Evolutionary conservation across 2,329 filamentous ascomycete genomes (phyloP).

Genomic region (Teratosphaeriaceae sp.): DNA sequence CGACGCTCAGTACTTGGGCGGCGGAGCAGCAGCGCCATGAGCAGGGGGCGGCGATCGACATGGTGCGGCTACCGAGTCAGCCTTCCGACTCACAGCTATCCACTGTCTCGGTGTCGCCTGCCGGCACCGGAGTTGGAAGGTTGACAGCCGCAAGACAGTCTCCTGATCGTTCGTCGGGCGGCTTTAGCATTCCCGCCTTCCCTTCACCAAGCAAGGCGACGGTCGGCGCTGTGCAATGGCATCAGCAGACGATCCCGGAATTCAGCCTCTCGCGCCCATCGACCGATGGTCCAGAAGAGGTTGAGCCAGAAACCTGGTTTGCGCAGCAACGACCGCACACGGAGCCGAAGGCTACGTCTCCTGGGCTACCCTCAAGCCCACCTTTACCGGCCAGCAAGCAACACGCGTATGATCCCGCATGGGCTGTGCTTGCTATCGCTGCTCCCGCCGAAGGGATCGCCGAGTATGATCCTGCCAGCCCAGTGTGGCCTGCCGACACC

Average conservation of each 20-base stretch:
- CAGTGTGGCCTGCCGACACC: slow-evolving; percentile 10
- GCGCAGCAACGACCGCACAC: slow-evolving; percentile 9
- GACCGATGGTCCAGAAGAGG: slow-evolving; percentile 10
- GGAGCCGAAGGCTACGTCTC: slow-evolving; percentile 7
- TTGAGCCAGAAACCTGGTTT: slow-evolving; percentile 16
- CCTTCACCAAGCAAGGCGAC: slow-evolving; percentile 9
- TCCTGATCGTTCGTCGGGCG: slow-evolving; percentile 16
- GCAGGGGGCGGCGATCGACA: not conserved
- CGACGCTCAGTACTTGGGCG: slow-evolving; percentile 32
- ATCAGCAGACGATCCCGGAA: slow-evolving; percentile 18
- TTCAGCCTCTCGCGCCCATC: slow-evolving; percentile 20
- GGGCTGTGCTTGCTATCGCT: slow-evolving; percentile 17
- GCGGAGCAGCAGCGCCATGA: slow-evolving; percentile 12
- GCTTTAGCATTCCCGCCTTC: slow-evolving; percentile 6
- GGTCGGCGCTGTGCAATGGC: slow-evolving; percentile 7
- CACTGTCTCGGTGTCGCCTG: slow-evolving; percentile 4
- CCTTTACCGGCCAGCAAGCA: slow-evolving; percentile 16
- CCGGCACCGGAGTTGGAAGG: not conserved
- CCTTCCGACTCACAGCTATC: slow-evolving; percentile 13
- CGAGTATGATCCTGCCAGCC: slow-evolving; percentile 27
- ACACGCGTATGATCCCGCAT: slow-evolving; percentile 23
- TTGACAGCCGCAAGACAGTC: slow-evolving; percentile 8
- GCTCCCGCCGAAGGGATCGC: not conserved
- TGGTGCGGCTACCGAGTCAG: slow-evolving; percentile 10
- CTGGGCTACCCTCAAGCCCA: slow-evolving; percentile 19